These are phyloP conservation scores for Monilinia vaccinii-corymbosi DNA, from an alignment of 2,329 filamentous ascomycete species.

Conservation along the genomic window DNA sequence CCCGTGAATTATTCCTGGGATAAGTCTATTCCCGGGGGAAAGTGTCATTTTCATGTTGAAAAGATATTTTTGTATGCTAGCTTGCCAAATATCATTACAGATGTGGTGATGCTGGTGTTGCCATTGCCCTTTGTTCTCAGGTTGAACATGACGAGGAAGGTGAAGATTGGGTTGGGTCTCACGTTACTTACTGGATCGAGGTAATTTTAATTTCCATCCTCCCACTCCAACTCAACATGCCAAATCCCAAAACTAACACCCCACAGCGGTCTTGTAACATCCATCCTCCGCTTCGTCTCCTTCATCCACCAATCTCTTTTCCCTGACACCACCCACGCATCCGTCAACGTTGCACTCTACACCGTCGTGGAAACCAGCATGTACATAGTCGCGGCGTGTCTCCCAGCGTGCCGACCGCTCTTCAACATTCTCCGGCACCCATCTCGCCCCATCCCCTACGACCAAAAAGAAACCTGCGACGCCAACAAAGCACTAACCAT, in stretches of 20 bases:
- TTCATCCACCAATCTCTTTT: constrained; percentile 1
- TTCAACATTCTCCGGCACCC: constrained; percentile 4
- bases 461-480: not conserved
- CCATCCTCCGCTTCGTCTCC: constrained; percentile 7
- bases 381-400: constrained; percentile 12
- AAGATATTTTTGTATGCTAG: constrained; percentile 36
- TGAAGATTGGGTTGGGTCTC: constrained; percentile 4
- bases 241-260: not conserved
- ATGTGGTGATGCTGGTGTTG: constrained; percentile 31
- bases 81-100: constrained; percentile 35
- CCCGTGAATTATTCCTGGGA: constrained; percentile 16
- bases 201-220: not conserved
- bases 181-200: constrained; percentile 8
- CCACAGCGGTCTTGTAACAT: constrained; percentile 9
- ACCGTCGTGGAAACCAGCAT: constrained; percentile 10
- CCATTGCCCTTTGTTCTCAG: constrained; percentile 29
- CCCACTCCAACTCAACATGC: not conserved
- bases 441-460: not conserved
- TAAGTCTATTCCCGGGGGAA: constrained; percentile 11
- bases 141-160: constrained; percentile 22
- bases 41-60: constrained; percentile 14
- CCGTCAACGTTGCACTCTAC: constrained; percentile 6
- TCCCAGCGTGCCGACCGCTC: constrained; percentile 9
- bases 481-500: not conserved
- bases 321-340: constrained; percentile 5